phyloP scores from a whole-genome alignment of 108 stramenopile genomes.

The Pseudonitzschia delicatissima region DNA sequence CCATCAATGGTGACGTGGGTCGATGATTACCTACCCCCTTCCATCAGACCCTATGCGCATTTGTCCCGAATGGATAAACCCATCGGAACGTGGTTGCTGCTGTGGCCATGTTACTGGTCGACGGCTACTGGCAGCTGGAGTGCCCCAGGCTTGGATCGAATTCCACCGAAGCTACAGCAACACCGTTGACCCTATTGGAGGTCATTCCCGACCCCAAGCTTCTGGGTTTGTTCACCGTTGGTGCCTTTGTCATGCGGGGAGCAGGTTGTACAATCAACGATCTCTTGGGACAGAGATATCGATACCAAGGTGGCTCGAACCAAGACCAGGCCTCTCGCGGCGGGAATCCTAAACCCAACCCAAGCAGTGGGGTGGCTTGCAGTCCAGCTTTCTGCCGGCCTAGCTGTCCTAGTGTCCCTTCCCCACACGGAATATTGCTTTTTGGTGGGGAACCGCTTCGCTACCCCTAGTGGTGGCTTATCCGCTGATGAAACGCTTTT shows the following conservation, averaged over 20 bases:
- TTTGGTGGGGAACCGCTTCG: constrained; percentile 81
- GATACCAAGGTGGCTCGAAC: constrained; percentile 90
- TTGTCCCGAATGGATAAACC: constrained; percentile 84
- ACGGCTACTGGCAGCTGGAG: constrained; percentile 59
- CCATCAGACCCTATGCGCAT: constrained; percentile 66
- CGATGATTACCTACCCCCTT: constrained; percentile 33
- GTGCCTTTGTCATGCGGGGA: constrained; percentile 93
- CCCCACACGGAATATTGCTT: constrained; percentile 73
- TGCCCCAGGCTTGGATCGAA: background rate
- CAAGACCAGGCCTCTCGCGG: constrained; percentile 83
- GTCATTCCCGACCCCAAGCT: constrained; percentile 38
- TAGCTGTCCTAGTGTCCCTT: constrained; percentile 85
- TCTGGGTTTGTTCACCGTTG: constrained; percentile 62
- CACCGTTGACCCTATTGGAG: background rate
- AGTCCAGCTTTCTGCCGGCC: constrained; percentile 76
- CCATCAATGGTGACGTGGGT: constrained; percentile 51
- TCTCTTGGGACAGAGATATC: constrained; percentile 93
- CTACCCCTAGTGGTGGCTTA: constrained; percentile 91
- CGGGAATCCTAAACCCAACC: constrained; percentile 52
- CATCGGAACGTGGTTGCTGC: constrained; percentile 82
- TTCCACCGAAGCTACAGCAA: background rate
- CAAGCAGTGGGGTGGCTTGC: constrained; percentile 86
- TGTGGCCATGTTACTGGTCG: constrained; percentile 84
- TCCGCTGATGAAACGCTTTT: constrained; percentile 94
- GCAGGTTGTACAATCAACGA: constrained; percentile 99